Base-by-base conservation (phyloP, 2,329 filamentous ascomycete genomes). In the Fusarium hostae region DNA sequence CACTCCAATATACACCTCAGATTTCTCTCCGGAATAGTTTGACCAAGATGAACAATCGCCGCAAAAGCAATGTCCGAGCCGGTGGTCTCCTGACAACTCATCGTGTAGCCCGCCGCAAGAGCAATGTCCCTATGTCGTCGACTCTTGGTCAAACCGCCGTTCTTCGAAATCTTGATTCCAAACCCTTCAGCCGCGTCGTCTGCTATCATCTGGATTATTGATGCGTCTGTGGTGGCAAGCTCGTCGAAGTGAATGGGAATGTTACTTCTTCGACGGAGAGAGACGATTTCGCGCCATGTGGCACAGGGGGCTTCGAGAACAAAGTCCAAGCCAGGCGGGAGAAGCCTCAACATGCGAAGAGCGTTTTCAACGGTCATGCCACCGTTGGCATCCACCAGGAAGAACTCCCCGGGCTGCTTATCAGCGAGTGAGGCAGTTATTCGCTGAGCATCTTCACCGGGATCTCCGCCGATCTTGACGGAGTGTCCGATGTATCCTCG, bases 271-370 rank as follows among this genome's bases (percentile, higher is more conserved):
- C 45, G 52, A 16, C 69, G 63, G 7, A 74, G 56, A 15, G 69
- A 68, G 10, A 66, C 43, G 11, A 47, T 68, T 43, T 72, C 71
- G 20, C 69, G 57, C 44, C 40, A 68, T 30, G 69, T 72, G 10
- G 69, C 58, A 35, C 69, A 71, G 18, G 71, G 69, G 4, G 72
- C 71, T 48, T 74, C 72, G 6, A 72, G 66, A 30, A 74, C 71
- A 58, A 74, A 64, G 30, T 74, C 72, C 18, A 74, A 28, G 10
- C 63, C 59, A 7, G 60, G 37, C 6, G 72, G 72, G 16, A 75
- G 60, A 13, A 74, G 52, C 15, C 69, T 54, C 22, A 75, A 35
- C 69, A 71, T 64, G 18, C 69, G 63, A 44, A 72, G 39, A 6
- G 70, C 65, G 9, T 45, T 60, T 41, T 75, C 72, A 24, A 75